Evolutionary conservation across 306 rosid species (phyloP).

Genomic region (Rosa chinensis): DNA sequence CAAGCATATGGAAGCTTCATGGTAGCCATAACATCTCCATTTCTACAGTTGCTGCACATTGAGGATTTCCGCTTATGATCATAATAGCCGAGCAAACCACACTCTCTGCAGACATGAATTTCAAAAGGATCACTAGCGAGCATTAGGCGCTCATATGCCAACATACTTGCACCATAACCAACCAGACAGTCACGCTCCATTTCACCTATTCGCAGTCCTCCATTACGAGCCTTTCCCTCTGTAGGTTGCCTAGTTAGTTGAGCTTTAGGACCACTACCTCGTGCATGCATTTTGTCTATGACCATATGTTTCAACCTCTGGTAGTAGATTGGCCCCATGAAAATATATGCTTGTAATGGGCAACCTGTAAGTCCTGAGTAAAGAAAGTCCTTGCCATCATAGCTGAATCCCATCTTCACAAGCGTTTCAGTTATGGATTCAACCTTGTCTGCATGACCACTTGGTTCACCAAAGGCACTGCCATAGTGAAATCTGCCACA

Average conservation of each 20-base stretch:
- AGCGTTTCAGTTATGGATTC: constrained; percentile 84
- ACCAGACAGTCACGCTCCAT: constrained; percentile 91
- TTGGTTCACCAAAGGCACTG: constrained; percentile 94
- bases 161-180: constrained; percentile 94
- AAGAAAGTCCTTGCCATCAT: constrained; percentile 83
- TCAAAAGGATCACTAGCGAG: constrained; percentile 85
- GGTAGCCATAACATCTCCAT: constrained; percentile 69
- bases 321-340: constrained; percentile 98
- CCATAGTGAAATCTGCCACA: constrained; percentile 95
- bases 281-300: constrained; percentile 95
- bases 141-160: constrained; percentile 80
- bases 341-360: constrained; percentile 89
- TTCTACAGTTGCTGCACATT: constrained; percentile 77
- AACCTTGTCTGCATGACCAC: constrained; percentile 97
- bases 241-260: constrained; percentile 85
- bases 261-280: constrained; percentile 70
- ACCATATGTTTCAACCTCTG: constrained; percentile 96
- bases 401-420: constrained; percentile 75
- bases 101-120: constrained; percentile 77
- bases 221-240: constrained; percentile 85
- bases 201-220: constrained; percentile 95
- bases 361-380: constrained; percentile 94
- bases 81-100: constrained; percentile 90
- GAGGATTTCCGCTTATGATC: constrained; percentile 70
- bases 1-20: constrained; percentile 94